A percentile compares a stretch with the other conserved stretches of the same genome.
phyloP scores from a whole-genome alignment of 441 rosid species.

The Adansonia rubrostipa region DNA sequence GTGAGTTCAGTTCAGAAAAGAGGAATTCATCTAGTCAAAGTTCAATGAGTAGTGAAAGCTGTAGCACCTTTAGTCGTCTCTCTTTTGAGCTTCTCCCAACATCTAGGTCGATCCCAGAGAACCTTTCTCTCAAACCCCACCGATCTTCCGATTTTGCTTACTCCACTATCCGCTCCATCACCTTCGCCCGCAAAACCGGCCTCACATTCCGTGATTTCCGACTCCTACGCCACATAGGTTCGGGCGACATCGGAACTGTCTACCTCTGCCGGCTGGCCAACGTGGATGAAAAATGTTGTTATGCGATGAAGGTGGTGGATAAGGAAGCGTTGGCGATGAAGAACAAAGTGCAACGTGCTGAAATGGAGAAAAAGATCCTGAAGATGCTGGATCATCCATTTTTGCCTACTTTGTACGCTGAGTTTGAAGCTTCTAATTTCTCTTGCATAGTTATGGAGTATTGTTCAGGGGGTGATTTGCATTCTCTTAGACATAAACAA shows the following conservation, averaged over 20 bases:
- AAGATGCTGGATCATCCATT: slow-evolving; percentile 86
- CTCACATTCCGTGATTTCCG: slow-evolving; percentile 76
- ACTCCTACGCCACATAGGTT: slow-evolving; percentile 73
- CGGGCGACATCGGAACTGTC: slow-evolving; percentile 94
- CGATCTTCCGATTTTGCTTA: slow-evolving; percentile 85
- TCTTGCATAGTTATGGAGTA: slow-evolving; percentile 80
- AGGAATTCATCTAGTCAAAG: slow-evolving; percentile 54
- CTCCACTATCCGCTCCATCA: slow-evolving; percentile 69
- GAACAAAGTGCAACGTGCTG: slow-evolving; percentile 78
- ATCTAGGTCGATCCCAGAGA: slow-evolving; percentile 47
- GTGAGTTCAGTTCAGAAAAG: slow-evolving; percentile 53
- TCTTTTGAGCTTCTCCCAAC: slow-evolving; percentile 60
- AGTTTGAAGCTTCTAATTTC: slow-evolving; percentile 69
- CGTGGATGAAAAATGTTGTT: slow-evolving; percentile 39
- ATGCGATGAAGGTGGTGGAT: slow-evolving; percentile 94
- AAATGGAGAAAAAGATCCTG: slow-evolving; percentile 79
- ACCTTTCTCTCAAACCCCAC: slow-evolving; percentile 73
- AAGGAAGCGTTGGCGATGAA: slow-evolving; percentile 72
- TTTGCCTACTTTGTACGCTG: slow-evolving; percentile 67
- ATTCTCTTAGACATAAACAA: slow-evolving; percentile 65
- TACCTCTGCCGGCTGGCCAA: slow-evolving; percentile 68
- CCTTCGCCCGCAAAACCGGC: slow-evolving; percentile 44
- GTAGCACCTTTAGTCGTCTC: slow-evolving; percentile 69
- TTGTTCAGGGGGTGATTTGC: slow-evolving; percentile 76
- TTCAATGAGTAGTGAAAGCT: slow-evolving; percentile 67